Conservation (phyloP, 306 rosid species). For the Corylus heterophylla region DNA sequence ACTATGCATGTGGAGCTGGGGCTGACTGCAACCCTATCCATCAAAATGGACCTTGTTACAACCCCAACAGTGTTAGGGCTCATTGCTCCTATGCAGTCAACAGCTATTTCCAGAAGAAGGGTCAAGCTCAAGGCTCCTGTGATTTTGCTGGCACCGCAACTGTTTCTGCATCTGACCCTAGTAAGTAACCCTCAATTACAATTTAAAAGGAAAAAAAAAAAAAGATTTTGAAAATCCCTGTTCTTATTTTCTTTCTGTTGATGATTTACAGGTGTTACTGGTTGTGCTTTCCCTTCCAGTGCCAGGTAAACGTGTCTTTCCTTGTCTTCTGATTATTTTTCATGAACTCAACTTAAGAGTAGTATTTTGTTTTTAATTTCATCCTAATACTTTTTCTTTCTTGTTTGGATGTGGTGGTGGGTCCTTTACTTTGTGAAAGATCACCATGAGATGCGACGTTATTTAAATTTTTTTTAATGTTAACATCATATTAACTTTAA, state of each 20-base stretch:
- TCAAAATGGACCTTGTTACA: conserved; percentile 50
- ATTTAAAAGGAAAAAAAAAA: not conserved
- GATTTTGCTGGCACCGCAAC: conserved; percentile 75
- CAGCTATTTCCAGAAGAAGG: conserved; percentile 78
- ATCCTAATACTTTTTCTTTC: not conserved
- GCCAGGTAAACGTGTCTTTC: conserved; percentile 55
- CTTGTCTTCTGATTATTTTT: not conserved
- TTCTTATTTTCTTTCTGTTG: not conserved
- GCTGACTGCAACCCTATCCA: conserved; percentile 76
- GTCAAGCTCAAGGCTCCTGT: conserved; percentile 65
- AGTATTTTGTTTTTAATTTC: not conserved
- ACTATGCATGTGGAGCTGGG: conserved; percentile 92
- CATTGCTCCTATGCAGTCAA: conserved; percentile 84
- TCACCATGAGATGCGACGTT: no score
- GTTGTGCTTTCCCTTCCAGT: conserved; percentile 70
- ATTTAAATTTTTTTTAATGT: no score
- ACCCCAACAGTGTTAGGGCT: conserved; percentile 66
- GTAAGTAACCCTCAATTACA: conserved; percentile 33
- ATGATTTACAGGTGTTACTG: conserved; percentile 56
- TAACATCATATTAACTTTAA: no score
- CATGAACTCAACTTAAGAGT: not conserved
- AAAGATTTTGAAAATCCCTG: not conserved
- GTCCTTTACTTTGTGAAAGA: no score
- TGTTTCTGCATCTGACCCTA: conserved; percentile 57
- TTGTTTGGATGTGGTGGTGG: not conserved